Conservation (phyloP, 495 filamentous ascomycete genomes). For the Amniculicola lignicola region DNA sequence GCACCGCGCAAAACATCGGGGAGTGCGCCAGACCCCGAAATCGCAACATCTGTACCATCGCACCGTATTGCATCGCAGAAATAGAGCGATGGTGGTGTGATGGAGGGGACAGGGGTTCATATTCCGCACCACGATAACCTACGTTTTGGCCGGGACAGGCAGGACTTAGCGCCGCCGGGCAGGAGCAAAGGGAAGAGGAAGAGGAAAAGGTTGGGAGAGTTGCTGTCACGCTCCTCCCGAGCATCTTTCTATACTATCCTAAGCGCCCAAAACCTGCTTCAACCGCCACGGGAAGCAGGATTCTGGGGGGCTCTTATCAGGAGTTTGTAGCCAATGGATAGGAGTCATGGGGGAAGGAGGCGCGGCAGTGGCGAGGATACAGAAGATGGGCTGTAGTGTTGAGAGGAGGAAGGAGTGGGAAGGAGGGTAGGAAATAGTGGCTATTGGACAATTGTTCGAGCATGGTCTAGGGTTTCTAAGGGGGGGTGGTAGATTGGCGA, state of each 20-base stretch:
- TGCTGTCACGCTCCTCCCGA: neutral
- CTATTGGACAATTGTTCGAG: slow-evolving; percentile 6
- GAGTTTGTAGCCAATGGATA: neutral
- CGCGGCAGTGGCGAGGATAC: slow-evolving; percentile 14
- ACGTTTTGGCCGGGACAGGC: neutral
- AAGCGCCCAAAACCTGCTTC: slow-evolving; percentile 7
- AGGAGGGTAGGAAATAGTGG: neutral
- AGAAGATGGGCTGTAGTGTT: neutral
- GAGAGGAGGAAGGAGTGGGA: neutral
- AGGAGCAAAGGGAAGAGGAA: slow-evolving; percentile 4
- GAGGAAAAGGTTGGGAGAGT: neutral
- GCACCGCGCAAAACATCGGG: slow-evolving; percentile 6
- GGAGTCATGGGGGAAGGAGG: neutral
- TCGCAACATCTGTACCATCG: neutral
- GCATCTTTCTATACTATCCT: slow-evolving; percentile 18
- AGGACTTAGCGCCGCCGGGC: slow-evolving; percentile 7
- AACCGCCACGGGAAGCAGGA: neutral
- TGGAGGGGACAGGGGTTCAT: slow-evolving; percentile 8
- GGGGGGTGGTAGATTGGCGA: slow-evolving; percentile 1
- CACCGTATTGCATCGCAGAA: too few species aligned
- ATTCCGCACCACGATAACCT: neutral
- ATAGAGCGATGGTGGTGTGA: neutral
- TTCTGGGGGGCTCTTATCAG: neutral
- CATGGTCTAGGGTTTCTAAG: neutral
- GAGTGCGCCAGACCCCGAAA: slow-evolving; percentile 19